Percentiles rank a stretch among this genome's conserved stretches.
phyloP scores from a whole-genome alignment of 768 basidiomycete genomes.

The Crepidotus variabilis region DNA sequence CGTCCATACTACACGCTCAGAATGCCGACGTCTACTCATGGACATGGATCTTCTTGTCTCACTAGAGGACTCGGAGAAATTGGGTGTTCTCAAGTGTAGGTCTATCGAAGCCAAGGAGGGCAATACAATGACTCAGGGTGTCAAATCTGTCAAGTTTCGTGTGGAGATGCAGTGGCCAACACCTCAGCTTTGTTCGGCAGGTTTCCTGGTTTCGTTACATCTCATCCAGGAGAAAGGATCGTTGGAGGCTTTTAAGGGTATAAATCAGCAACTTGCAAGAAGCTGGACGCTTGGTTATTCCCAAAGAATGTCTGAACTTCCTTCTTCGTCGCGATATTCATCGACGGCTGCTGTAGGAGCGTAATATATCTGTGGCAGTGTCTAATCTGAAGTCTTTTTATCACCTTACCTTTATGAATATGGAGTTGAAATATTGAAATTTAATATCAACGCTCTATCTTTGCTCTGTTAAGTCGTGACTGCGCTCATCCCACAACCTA shows the following conservation, averaged over 20 bases:
- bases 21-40: constrained; percentile 71
- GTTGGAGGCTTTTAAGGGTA: constrained; percentile 71
- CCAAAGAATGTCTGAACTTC: background rate
- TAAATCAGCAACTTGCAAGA: constrained; percentile 60
- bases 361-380: no score
- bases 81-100: constrained; percentile 72
- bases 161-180: constrained; percentile 62
- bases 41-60: constrained; percentile 67
- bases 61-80: constrained; percentile 58
- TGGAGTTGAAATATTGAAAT: no score
- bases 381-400: no score
- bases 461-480: no score
- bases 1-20: constrained; percentile 61
- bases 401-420: no score
- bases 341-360: background rate
- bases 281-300: constrained; percentile 65
- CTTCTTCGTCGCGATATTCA: background rate
- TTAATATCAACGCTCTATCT: no score
- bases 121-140: constrained; percentile 43
- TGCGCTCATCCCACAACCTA: no score
- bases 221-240: constrained; percentile 87
- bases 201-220: constrained; percentile 49
- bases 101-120: constrained; percentile 64
- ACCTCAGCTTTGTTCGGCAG: constrained; percentile 38
- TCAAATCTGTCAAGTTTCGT: constrained; percentile 78